Evolutionary conservation across 2,329 filamentous ascomycete genomes (phyloP).

Genomic region (Aureobasidium musti): DNA sequence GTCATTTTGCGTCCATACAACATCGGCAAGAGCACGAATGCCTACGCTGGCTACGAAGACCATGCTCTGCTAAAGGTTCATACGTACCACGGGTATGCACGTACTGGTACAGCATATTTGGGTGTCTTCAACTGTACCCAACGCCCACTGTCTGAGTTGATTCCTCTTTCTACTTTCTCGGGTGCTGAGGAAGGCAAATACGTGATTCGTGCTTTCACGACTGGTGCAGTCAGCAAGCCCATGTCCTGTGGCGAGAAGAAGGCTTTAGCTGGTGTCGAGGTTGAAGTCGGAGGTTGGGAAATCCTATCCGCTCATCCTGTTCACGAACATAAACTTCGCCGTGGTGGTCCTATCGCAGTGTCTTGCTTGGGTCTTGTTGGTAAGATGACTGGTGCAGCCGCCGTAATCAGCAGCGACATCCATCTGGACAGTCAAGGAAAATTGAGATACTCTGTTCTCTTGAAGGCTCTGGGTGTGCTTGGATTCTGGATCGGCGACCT

Average conservation of each 20-base stretch:
- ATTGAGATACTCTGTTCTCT: constrained; percentile 64
- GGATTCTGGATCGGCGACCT: constrained; percentile 48
- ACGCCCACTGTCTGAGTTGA: constrained; percentile 64
- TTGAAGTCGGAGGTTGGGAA: constrained; percentile 72
- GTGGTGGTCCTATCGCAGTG: constrained; percentile 48
- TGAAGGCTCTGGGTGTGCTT: constrained; percentile 78
- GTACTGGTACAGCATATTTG: constrained; percentile 72
- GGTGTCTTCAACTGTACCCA: constrained; percentile 81
- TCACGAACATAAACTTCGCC: constrained; percentile 53
- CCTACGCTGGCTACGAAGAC: constrained; percentile 76
- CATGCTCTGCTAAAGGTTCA: constrained; percentile 72
- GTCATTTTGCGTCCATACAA: constrained; percentile 78
- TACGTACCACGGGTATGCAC: constrained; percentile 69
- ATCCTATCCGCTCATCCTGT: constrained; percentile 76
- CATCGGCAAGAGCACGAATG: constrained; percentile 69
- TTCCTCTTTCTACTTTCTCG: constrained; percentile 71
- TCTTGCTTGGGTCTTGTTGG: constrained; percentile 72
- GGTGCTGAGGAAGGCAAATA: constrained; percentile 67
- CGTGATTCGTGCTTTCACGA: constrained; percentile 69
- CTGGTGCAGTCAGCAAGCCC: constrained; percentile 61
- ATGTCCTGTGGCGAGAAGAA: constrained; percentile 48
- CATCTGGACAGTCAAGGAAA: constrained; percentile 61
- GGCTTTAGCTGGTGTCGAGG: constrained; percentile 60
- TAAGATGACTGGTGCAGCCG: constrained; percentile 88
- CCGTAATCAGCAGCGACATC: constrained; percentile 65